Evolutionary conservation across 2,329 filamentous ascomycete genomes (phyloP).

Genomic region (Alternaria panax): DNA sequence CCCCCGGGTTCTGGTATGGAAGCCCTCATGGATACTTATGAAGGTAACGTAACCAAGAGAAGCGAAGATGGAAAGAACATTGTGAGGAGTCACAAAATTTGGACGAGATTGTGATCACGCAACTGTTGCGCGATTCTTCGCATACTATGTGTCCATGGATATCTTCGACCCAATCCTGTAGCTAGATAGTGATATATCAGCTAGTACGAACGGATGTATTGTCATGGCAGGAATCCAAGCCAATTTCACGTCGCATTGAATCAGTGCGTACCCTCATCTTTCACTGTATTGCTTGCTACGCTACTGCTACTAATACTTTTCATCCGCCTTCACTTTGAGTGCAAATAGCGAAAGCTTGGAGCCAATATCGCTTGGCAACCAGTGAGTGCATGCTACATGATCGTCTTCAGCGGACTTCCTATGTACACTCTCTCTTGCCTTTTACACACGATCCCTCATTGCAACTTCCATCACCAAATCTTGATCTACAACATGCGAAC

Average conservation of each 20-base stretch:
- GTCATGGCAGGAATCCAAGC: not conserved
- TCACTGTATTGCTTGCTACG: not conserved
- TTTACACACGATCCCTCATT: not conserved
- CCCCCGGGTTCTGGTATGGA: not conserved
- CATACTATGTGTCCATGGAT: not conserved
- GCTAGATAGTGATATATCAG: not conserved
- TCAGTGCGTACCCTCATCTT: not conserved
- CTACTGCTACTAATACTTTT: not conserved
- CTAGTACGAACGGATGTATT: not conserved
- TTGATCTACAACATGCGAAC: not conserved
- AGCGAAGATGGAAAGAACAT: constrained; percentile 11
- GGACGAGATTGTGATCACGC: not conserved
- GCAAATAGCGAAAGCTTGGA: not conserved
- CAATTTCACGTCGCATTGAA: rapidly evolving
- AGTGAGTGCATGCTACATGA: not conserved
- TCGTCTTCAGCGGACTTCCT: not conserved
- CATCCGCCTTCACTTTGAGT: not conserved
- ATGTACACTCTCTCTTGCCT: not conserved
- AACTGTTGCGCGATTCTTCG: too few species aligned
- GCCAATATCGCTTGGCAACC: not conserved
- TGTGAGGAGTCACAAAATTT: constrained; percentile 9
- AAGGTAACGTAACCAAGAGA: not conserved
- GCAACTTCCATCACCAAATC: not conserved
- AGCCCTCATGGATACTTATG: not conserved
- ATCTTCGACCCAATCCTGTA: not conserved